Percentiles rank a stretch among this genome's conserved stretches.
Evolutionary conservation across 108 stramenopile species (phyloP).

Genomic region (Aureococcus anophagefferens): DNA sequence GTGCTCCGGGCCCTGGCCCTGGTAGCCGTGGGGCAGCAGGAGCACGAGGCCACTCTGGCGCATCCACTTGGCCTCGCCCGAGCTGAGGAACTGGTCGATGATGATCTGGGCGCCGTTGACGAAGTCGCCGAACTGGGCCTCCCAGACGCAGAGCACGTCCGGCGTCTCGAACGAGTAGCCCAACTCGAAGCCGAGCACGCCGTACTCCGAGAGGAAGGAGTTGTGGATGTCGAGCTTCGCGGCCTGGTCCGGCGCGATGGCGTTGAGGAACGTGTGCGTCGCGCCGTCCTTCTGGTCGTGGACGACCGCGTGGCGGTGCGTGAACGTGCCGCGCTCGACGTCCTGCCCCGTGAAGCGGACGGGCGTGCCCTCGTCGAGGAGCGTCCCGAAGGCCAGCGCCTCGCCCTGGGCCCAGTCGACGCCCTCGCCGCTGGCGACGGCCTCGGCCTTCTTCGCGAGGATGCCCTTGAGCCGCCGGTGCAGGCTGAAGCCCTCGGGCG

Average conservation of each 20-base stretch:
- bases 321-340: slow-evolving; percentile 91
- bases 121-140: slow-evolving; percentile 99
- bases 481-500: slow-evolving; percentile 77
- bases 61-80: slow-evolving; percentile 98
- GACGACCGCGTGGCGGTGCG: slow-evolving; percentile 90
- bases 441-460: slow-evolving; percentile 65
- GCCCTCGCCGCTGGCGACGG: slow-evolving; percentile 68
- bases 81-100: slow-evolving; percentile 93
- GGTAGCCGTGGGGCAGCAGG: slow-evolving; percentile 95
- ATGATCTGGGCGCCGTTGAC: slow-evolving; percentile 95
- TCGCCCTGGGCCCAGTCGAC: slow-evolving; percentile 99
- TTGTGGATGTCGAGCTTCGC: slow-evolving; percentile 83
- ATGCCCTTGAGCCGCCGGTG: slow-evolving; percentile 87
- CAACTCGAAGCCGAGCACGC: slow-evolving; percentile 94
- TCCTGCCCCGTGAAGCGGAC: slow-evolving; percentile 97
- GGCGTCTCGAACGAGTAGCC: slow-evolving; percentile 95
- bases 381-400: slow-evolving; percentile 90
- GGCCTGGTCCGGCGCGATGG: slow-evolving; percentile 68
- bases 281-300: slow-evolving; percentile 89
- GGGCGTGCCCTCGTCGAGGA: slow-evolving; percentile 92
- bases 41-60: slow-evolving; percentile 89
- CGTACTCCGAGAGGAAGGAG: slow-evolving; percentile 91
- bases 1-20: slow-evolving; percentile 98
- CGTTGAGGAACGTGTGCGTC: slow-evolving; percentile 70
- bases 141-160: slow-evolving; percentile 89